A percentile compares a stretch with the other conserved stretches of the same genome.
phyloP scores from a whole-genome alignment of 768 basidiomycete genomes.

The Candolleomyces efflorescens region DNA sequence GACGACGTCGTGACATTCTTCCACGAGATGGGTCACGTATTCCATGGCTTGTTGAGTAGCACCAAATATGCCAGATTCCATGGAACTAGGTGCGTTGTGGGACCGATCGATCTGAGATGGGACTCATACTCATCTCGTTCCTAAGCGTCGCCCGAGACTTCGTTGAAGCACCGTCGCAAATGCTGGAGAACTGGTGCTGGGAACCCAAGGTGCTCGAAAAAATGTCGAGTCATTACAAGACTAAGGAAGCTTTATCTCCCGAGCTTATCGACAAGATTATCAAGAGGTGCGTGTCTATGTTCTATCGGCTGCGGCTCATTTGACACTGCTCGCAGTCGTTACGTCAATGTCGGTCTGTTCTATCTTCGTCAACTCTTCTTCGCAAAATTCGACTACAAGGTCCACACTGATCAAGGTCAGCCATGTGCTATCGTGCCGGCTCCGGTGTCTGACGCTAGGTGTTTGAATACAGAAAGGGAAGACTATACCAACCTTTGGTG shows the following conservation, averaged over 20 bases:
- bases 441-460: background rate
- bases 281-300: slow-evolving; percentile 48
- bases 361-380: slow-evolving; percentile 85
- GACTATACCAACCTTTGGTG: slow-evolving; percentile 85
- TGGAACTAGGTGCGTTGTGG: slow-evolving; percentile 52
- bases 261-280: slow-evolving; percentile 79
- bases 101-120: background rate
- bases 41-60: slow-evolving; percentile 63
- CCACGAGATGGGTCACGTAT: slow-evolving; percentile 84
- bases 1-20: slow-evolving; percentile 89
- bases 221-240: slow-evolving; percentile 82
- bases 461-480: slow-evolving; percentile 35
- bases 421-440: background rate
- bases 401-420: slow-evolving; percentile 66
- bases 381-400: slow-evolving; percentile 71
- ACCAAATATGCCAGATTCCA: slow-evolving; percentile 78
- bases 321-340: slow-evolving; percentile 39
- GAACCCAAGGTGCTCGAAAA: slow-evolving; percentile 69
- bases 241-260: slow-evolving; percentile 61
- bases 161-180: slow-evolving; percentile 88
- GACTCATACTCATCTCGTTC: background rate
- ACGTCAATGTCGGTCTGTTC: slow-evolving; percentile 79
- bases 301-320: background rate
- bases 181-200: slow-evolving; percentile 95
- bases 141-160: slow-evolving; percentile 72